Conservation (phyloP, 257 asterid species). For the Solanum bulbocastanum region DNA sequence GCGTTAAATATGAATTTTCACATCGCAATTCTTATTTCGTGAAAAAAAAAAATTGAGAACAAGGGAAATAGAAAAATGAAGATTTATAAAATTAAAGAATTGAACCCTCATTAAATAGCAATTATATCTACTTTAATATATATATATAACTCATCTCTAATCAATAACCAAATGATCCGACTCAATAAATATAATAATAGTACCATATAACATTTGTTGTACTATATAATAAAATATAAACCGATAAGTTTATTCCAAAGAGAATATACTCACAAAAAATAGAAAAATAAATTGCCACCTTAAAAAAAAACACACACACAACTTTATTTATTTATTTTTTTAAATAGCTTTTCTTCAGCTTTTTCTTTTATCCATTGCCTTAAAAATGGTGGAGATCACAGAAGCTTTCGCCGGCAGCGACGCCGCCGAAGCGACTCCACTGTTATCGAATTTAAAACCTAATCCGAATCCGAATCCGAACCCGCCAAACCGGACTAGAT, state of each 20-base stretch:
- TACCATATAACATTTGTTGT: background rate
- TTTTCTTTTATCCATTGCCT: background rate
- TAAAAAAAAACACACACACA: no score
- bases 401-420: background rate
- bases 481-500: background rate
- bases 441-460: background rate
- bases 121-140: no score
- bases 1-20: background rate
- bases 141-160: no score
- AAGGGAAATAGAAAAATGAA: accelerated
- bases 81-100: no score
- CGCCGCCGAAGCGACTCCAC: background rate
- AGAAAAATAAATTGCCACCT: background rate
- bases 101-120: no score
- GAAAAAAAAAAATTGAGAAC: accelerated
- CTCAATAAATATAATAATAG: background rate
- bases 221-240: background rate
- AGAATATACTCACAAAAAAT: background rate
- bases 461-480: background rate
- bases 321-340: no score
- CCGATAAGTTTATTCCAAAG: background rate
- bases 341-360: background rate
- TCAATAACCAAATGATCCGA: accelerated
- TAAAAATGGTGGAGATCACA: conserved; percentile 3
- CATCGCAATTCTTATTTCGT: no score